phyloP scores from a whole-genome alignment of 768 basidiomycete genomes.

The Hericium coralloides region DNA sequence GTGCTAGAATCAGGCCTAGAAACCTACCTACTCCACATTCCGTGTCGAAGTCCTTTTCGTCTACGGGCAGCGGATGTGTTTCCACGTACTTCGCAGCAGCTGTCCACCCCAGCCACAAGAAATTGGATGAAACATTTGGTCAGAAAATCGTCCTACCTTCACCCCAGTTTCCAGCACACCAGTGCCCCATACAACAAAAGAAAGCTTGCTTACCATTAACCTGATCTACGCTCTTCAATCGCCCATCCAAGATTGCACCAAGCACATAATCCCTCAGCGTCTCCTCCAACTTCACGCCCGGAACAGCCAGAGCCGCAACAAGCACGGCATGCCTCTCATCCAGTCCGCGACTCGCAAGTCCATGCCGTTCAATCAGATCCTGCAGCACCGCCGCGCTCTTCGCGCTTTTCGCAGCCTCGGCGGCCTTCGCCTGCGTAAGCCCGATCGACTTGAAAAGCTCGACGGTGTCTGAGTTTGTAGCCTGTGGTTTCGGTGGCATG shows the following conservation, averaged over 20 bases:
- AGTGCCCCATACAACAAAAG: neutral
- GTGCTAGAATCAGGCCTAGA: neutral
- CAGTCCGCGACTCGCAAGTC: slow-evolving; percentile 36
- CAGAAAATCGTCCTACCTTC: neutral
- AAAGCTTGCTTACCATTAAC: slow-evolving; percentile 54
- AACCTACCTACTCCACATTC: slow-evolving; percentile 77
- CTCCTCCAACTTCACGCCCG: slow-evolving; percentile 51
- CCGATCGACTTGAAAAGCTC: slow-evolving; percentile 70
- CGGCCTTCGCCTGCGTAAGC: slow-evolving; percentile 65
- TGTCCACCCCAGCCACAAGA: slow-evolving; percentile 18
- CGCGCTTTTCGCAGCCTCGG: slow-evolving; percentile 71
- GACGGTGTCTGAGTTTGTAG: slow-evolving; percentile 30
- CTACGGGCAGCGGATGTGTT: slow-evolving; percentile 46
- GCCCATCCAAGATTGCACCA: slow-evolving; percentile 58
- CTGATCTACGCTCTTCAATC: slow-evolving; percentile 78
- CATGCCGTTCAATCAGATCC: slow-evolving; percentile 54
- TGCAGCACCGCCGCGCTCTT: slow-evolving; percentile 68
- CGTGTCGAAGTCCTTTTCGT: slow-evolving; percentile 63
- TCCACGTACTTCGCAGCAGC: slow-evolving; percentile 75
- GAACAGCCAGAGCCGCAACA: slow-evolving; percentile 56
- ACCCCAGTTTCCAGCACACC: neutral
- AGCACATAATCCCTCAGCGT: slow-evolving; percentile 56
- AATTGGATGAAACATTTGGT: neutral
- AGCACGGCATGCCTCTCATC: slow-evolving; percentile 75
- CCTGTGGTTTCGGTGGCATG: neutral